A percentile compares a stretch with the other conserved stretches of the same genome.
Evolutionary conservation across 2,329 filamentous ascomycete species (phyloP).

Genomic region (Stagonosporopsis rhizophila): DNA sequence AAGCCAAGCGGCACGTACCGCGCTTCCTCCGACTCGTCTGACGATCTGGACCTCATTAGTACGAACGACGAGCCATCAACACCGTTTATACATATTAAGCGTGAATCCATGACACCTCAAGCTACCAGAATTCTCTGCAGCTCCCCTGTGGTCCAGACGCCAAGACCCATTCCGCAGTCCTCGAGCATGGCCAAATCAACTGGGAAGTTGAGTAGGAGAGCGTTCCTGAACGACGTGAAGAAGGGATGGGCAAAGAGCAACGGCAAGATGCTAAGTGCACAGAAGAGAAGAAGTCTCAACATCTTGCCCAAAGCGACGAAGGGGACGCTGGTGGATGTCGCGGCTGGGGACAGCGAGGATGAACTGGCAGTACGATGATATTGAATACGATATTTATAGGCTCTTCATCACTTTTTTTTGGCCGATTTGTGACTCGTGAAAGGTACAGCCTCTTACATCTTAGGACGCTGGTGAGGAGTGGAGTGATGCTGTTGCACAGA

Average conservation of each 20-base stretch:
- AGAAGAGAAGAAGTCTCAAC: slow-evolving; percentile 20
- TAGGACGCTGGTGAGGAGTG: too few species aligned
- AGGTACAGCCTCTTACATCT: neutral
- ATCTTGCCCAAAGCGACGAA: slow-evolving; percentile 4
- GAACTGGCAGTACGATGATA: slow-evolving; percentile 29
- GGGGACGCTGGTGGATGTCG: slow-evolving; percentile 19
- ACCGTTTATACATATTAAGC: slow-evolving; percentile 29
- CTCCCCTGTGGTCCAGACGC: slow-evolving; percentile 24
- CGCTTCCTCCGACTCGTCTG: slow-evolving; percentile 14
- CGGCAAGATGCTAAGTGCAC: slow-evolving; percentile 6
- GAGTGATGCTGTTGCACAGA: too few species aligned
- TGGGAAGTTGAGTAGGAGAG: slow-evolving; percentile 5
- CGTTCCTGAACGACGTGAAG: slow-evolving; percentile 31
- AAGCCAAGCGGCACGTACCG: slow-evolving; percentile 5
- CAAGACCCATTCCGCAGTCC: slow-evolving; percentile 3
- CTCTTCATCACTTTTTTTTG: neutral
- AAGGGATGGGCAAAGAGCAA: slow-evolving; percentile 29
- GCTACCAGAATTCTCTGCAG: slow-evolving; percentile 22
- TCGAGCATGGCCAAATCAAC: slow-evolving; percentile 5
- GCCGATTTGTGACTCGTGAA: neutral
- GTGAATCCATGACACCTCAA: slow-evolving; percentile 29
- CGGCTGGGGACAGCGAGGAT: slow-evolving; percentile 32
- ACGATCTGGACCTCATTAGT: slow-evolving; percentile 15
- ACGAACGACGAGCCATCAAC: slow-evolving; percentile 10
- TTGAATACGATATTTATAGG: neutral